phyloP scores from a whole-genome alignment of 176 grass and related monocot genomes.

The Elymus sibiricus region DNA sequence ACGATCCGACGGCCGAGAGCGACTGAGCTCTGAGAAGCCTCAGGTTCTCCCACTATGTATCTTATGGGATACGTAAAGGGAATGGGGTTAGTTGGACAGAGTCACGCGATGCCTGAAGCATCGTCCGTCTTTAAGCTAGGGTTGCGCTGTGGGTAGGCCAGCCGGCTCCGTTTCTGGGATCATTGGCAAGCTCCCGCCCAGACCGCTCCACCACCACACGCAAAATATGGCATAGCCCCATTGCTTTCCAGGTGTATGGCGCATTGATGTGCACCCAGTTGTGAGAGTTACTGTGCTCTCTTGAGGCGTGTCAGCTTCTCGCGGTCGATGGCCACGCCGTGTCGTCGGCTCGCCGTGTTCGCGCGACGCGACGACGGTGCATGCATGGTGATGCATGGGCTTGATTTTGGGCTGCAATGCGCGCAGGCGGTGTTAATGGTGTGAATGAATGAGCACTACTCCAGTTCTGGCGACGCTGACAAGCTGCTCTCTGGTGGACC shows the following conservation, averaged over 20 bases:
- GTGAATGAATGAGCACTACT: not conserved
- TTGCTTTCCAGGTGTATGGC: slow-evolving; percentile 12
- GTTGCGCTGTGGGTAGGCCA: not conserved
- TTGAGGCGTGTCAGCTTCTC: slow-evolving; percentile 16
- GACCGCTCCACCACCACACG: too few relatives aligned
- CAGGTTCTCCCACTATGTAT: too few relatives aligned
- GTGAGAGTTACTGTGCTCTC: slow-evolving; percentile 1
- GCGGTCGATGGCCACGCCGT: not conserved
- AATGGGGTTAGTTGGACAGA: not conserved
- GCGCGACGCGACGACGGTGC: not conserved
- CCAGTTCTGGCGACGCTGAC: not conserved
- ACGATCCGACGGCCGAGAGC: too few relatives aligned
- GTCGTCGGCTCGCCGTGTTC: slow-evolving; percentile 1
- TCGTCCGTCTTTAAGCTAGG: not conserved
- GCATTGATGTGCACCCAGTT: slow-evolving; percentile 1
- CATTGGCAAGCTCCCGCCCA: not conserved
- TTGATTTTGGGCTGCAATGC: not conserved
- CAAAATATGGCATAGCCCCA: not conserved
- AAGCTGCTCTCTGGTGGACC: not conserved
- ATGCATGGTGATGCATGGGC: not conserved
- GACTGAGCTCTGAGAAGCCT: too few relatives aligned
- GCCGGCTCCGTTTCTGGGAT: not conserved
- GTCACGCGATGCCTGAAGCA: not conserved
- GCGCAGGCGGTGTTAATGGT: not conserved
- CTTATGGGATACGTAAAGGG: not conserved